Evolutionary conservation across 495 filamentous ascomycete genomes (phyloP), one percentile per base, ranked within the genome.

Genomic region (Xylaria castorea): DNA sequence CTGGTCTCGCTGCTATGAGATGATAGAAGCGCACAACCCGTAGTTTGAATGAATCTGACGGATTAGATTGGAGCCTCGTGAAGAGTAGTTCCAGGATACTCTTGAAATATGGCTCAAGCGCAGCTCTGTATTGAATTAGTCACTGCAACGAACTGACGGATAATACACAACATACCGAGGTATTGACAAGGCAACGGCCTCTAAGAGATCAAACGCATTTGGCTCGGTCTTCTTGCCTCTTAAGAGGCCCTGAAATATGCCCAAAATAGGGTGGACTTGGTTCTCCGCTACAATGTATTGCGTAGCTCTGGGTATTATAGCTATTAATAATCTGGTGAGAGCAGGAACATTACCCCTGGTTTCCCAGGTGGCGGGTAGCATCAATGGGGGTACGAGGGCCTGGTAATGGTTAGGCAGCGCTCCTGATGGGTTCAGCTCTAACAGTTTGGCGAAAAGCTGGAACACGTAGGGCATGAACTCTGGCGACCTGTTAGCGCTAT

Each of bases 401-500:
- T 93, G 89, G 82, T 95, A 97, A 74, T 91, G 91, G 9, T 89
- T 87, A 0, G 94, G 90, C 20, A 98, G 84, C 18, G 90, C 85
- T 8, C 86, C 91, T 7, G 92, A 85, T 3, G 93, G 90, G 74
- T 95, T 93, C 36, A 91, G 87, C 82, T 97, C 94, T 3, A 98
- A 89, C 44, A 98, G 88, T 25, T 94, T 92, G 5, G 94, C 92
- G 69, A 98, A 93, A 36, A 99, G 88, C 81, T 98, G 97, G 85
- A 99, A 97, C 53, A 98, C 90, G 75, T 97, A 99, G 14, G 96
- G 97, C 74, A 92, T 91, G 80, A 98, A 99, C 83, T 99, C 97
- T 93, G 76, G 50, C 1, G 32, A 63, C 3, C 44, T 14, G 72
- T 75, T 58, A 82, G 72, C 75, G 4, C 16, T 22, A 32, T 57